phyloP scores from a whole-genome alignment of 2,329 filamentous ascomycete species.

The Microdochium bolleyi region DNA sequence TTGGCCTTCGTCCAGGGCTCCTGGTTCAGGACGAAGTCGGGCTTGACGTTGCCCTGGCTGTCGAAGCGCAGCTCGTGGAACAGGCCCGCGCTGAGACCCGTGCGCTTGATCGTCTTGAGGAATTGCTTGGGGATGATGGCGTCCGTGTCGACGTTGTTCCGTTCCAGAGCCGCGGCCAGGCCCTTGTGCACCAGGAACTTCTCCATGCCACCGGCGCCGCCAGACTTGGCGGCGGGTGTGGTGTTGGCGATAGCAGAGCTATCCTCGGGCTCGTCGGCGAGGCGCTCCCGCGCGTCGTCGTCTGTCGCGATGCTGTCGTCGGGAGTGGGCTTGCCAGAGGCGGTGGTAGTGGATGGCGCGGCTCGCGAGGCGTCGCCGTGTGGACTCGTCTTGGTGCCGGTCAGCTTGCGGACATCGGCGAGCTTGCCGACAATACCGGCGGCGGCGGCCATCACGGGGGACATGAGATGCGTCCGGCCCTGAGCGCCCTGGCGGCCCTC shows the following conservation, averaged over 20 bases:
- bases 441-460: conserved; percentile 91
- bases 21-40: conserved; percentile 82
- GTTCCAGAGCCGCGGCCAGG: conserved; percentile 79
- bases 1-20: conserved; percentile 77
- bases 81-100: conserved; percentile 78
- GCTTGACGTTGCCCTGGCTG: conserved; percentile 64
- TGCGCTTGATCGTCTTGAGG: conserved; percentile 97
- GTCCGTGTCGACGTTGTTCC: conserved; percentile 94
- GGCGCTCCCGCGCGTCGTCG: conserved; percentile 42
- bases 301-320: conserved; percentile 45
- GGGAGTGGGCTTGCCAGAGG: conserved; percentile 33
- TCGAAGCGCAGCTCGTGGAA: conserved; percentile 82
- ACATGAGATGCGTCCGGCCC: conserved; percentile 91
- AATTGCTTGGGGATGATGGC: conserved; percentile 99
- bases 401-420: conserved; percentile 78
- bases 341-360: conserved; percentile 9
- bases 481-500: conserved; percentile 91
- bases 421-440: conserved; percentile 86
- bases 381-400: conserved; percentile 49
- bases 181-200: conserved; percentile 81
- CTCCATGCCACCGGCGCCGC: conserved; percentile 58
- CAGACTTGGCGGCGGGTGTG: conserved; percentile 32
- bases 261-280: conserved; percentile 56
- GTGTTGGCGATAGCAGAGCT: conserved; percentile 58
- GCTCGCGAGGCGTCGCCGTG: conserved; percentile 49